Evolutionary conservation across 2,329 filamentous ascomycete genomes (phyloP), one percentile per base, ranked within the genome.

Genomic region (Bipolaris bicolor): DNA sequence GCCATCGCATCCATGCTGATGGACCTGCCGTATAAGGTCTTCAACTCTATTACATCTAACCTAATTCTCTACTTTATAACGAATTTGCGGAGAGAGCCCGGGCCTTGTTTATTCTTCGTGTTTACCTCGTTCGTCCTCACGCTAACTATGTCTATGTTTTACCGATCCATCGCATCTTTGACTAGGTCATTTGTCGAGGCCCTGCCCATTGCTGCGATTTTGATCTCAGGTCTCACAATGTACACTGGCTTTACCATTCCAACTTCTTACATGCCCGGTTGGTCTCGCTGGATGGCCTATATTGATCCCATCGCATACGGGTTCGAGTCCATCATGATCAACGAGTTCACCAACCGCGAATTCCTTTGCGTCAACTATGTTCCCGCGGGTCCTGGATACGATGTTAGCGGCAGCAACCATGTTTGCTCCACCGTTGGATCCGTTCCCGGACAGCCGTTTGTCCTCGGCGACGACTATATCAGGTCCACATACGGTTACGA

Each of bases 41-140:
- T 77, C 16, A 93, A 93, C 66, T 79, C 86, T 1, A 83, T 96
- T 62, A 78, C 85, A 3, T 96, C 96, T 81, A 96, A 96, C 72
- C 51, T 93, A 31, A 83, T 86, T 1, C 78, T 97, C 2, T 97
- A 97, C 79, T 97, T 97, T 77, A 88, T 97, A 86, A 89, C 90
- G 0, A 90, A 92, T 62, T 80, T 97, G 31, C 85, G 90, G 52
- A 84, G 91, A 51, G 87, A 89, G 61, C 80, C 90, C 0, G 89
- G 88, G 1, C 78, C 88, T 0, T 97, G 95, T 81, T 97, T 97
- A 82, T 90, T 92, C 78, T 96, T 91, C 83, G 76, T 92, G 56
- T 80, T 97, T 49, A 84, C 94, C 70, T 89, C 87, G 2, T 91
- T 94, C 77, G 73, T 84, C 57, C 87, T 87, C 1, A 90, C 90